Percentiles rank a stretch among this genome's conserved stretches.
Conservation (phyloP, 2,329 filamentous ascomycete genomes). For the Aureobasidium sp. region DNA sequence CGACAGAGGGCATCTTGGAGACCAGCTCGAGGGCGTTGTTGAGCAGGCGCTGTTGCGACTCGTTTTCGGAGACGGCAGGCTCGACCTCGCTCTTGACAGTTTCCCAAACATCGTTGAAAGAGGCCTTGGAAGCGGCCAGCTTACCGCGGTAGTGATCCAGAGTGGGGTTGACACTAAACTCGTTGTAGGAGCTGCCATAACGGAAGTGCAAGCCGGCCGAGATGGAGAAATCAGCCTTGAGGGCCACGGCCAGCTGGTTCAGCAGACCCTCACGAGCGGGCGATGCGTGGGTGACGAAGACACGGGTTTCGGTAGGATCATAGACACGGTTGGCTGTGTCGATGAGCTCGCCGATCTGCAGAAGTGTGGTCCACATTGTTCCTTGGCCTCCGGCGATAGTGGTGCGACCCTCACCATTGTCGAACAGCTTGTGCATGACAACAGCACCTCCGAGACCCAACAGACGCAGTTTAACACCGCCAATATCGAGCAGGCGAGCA, state of each 20-base stretch:
- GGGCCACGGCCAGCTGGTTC: conserved; percentile 92
- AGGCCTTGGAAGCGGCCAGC: conserved; percentile 93
- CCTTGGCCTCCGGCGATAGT: conserved; percentile 97
- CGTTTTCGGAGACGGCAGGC: conserved; percentile 86
- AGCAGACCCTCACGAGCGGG: conserved; percentile 92
- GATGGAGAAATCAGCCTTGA: conserved; percentile 97
- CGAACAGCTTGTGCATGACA: conserved; percentile 99
- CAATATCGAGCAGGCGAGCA: conserved; percentile 88
- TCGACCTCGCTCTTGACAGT: conserved; percentile 95
- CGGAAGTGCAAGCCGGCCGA: conserved; percentile 97
- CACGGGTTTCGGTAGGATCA: conserved; percentile 91
- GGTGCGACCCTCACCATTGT: conserved; percentile 94
- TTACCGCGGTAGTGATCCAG: conserved; percentile 98
- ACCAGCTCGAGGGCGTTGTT: conserved; percentile 88
- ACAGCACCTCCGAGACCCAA: conserved; percentile 91
- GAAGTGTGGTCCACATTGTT: conserved; percentile 97
- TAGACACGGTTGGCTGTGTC: conserved; percentile 98
- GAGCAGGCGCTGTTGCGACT: conserved; percentile 85
- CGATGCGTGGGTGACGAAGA: conserved; percentile 95
- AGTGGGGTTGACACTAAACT: conserved; percentile 97
- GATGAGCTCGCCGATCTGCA: conserved; percentile 97
- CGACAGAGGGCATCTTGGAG: conserved; percentile 95
- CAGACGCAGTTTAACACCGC: conserved; percentile 90
- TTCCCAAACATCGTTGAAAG: conserved; percentile 99
- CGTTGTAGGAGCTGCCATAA: conserved; percentile 98